Conservation (phyloP, 441 rosid genomes). For the Dalechampia spathulata region DNA sequence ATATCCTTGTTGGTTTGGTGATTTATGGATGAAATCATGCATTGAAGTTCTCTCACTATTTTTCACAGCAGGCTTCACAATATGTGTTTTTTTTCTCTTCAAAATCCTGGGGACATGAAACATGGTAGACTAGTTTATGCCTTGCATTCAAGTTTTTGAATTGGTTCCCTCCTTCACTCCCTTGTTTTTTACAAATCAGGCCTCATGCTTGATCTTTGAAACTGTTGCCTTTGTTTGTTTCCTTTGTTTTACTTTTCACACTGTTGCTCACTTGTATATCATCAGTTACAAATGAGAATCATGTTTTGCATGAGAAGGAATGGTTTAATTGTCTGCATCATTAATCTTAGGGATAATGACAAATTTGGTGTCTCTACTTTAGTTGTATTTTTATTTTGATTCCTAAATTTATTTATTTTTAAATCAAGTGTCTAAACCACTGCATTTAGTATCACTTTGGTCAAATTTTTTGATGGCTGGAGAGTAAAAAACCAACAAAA, state of each 20-base stretch:
- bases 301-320: no score
- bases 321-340: no score
- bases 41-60: background rate
- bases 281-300: background rate
- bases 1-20: background rate
- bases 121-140: background rate
- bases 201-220: background rate
- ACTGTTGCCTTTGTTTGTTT: conserved; percentile 6
- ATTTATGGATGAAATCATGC: background rate
- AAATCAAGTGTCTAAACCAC: no score
- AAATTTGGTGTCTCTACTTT: no score
- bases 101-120: background rate
- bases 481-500: no score
- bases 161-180: background rate
- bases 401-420: no score
- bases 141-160: background rate
- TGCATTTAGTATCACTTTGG: no score
- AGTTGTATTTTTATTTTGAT: no score
- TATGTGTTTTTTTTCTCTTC: background rate
- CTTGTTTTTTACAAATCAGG: no score
- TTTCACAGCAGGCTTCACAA: background rate
- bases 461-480: no score
- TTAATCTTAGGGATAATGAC: no score
- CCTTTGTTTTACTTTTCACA: background rate
- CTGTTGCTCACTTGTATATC: background rate